Evolutionary conservation across 208 protist species (phyloP), one percentile per base, ranked within the genome.

Genomic region (Giardia duodenalis): DNA sequence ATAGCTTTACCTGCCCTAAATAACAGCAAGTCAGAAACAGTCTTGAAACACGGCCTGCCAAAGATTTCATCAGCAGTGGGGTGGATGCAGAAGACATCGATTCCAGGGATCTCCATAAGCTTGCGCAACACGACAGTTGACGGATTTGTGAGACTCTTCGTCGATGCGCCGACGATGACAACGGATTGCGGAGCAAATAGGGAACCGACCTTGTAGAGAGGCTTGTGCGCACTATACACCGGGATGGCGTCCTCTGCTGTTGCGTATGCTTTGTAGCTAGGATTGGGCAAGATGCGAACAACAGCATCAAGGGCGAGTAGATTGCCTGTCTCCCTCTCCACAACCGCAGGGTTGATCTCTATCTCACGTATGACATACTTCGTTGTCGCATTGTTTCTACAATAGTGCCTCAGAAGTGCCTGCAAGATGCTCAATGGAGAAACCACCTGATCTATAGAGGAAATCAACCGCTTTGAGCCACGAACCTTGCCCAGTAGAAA

Each of bases 281-380:
- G 4, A n/a, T 87, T 1, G 76, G 1, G 1, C 1, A 3, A 0
- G 0, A 92, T 44, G 0, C 4, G 0, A 0, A 94, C 0, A 10
- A 94, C 93, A 47, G 92, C 92, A 46, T 94, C 93, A 30, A 94
- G 42, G 30, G 93, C 92, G 47, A 47, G 10, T 2, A 94, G 42
- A 3, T 88, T 1, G 42, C 93, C 92, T 46, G 76, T 0, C 44
- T 1, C 1, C 30, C 30, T 67, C 10, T 67, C 57, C 0, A 92
- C 30, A 90, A 93, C 88, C 3, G 44, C 0, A 47, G 93, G 93
- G 47, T 94, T 94, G 86, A 94, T 93, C 44, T 94, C 93, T 30
- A 94, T 30, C n/a, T 94, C 93, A 42, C 89, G 0, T n/a, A 94
- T 92, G 0, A 2, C 10, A 3, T 47, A 47, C 0, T 39, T 46